Percentiles rank a stretch among this genome's conserved stretches.
Evolutionary conservation across 768 basidiomycete genomes (phyloP).

Genomic region (Leccinellum rugosiceps): DNA sequence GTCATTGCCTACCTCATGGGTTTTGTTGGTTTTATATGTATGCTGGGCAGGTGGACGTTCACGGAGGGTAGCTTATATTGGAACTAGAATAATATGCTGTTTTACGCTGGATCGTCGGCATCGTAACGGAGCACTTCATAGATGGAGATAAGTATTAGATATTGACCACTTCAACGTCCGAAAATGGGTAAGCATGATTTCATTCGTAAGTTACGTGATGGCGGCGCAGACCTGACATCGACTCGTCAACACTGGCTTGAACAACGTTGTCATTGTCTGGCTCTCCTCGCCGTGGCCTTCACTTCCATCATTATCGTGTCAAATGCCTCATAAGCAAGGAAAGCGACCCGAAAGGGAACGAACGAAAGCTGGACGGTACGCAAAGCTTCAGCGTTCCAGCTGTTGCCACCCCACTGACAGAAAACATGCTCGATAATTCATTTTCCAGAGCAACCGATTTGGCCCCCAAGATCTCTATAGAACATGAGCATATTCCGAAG

Average conservation of each 20-base stretch:
- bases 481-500: slow-evolving; percentile 69
- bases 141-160: slow-evolving; percentile 4
- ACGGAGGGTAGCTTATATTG: slow-evolving; percentile 42
- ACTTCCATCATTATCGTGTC: slow-evolving; percentile 23
- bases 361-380: slow-evolving; percentile 42
- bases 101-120: slow-evolving; percentile 12
- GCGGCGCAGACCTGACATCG: background rate
- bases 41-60: slow-evolving; percentile 52
- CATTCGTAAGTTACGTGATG: background rate
- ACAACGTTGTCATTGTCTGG: slow-evolving; percentile 15
- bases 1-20: slow-evolving; percentile 54
- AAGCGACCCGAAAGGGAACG: slow-evolving; percentile 50
- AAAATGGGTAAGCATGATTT: slow-evolving; percentile 18
- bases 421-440: background rate
- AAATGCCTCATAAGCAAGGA: slow-evolving; percentile 68
- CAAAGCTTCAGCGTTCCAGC: background rate
- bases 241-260: background rate
- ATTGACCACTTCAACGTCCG: background rate
- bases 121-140: background rate
- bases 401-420: background rate
- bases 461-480: slow-evolving; percentile 41
- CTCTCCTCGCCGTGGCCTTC: slow-evolving; percentile 1
- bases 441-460: slow-evolving; percentile 47
- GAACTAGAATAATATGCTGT: slow-evolving; percentile 17
- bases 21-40: slow-evolving; percentile 51